These are phyloP conservation scores for Hygrophila difformis DNA, from an alignment of 257 asterid genomes.

Conservation along the genomic window DNA sequence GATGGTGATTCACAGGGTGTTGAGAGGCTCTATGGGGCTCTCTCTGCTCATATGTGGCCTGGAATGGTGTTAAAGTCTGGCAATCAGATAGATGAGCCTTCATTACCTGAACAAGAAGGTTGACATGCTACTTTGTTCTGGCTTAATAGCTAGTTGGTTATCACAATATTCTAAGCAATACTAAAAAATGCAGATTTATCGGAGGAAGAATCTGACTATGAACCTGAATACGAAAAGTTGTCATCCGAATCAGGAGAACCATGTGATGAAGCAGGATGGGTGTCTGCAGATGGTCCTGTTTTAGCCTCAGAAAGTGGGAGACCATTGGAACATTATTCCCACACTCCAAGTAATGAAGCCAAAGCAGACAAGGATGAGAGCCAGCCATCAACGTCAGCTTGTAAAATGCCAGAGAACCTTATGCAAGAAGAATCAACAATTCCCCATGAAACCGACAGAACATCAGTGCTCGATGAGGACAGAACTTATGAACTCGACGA, in stretches of 20 bases:
- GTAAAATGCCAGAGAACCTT: slow-evolving; percentile 24
- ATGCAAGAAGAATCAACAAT: slow-evolving; percentile 24
- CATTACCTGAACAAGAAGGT: slow-evolving; percentile 78
- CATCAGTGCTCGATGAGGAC: slow-evolving; percentile 36
- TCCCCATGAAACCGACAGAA: slow-evolving; percentile 22
- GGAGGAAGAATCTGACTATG: slow-evolving; percentile 70
- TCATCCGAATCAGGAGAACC: slow-evolving; percentile 78
- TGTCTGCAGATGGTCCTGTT: slow-evolving; percentile 52
- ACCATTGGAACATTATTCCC: slow-evolving; percentile 22
- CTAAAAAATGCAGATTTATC: slow-evolving; percentile 47
- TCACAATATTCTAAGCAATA: slow-evolving; percentile 7
- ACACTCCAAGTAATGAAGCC: slow-evolving; percentile 18
- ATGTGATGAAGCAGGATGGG: slow-evolving; percentile 53
- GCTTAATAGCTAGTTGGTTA: background rate
- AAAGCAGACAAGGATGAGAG: slow-evolving; percentile 24
- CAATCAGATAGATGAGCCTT: slow-evolving; percentile 66
- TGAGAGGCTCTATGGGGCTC: slow-evolving; percentile 81
- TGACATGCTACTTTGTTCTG: background rate
- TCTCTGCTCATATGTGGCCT: slow-evolving; percentile 96
- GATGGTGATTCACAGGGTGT: slow-evolving; percentile 94
- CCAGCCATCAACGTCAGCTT: slow-evolving; percentile 37
- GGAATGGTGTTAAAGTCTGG: slow-evolving; percentile 95
- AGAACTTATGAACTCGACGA: slow-evolving; percentile 57
- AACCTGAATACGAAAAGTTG: slow-evolving; percentile 69
- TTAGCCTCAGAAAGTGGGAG: slow-evolving; percentile 25